A percentile compares a stretch with the other conserved stretches of the same genome.
phyloP scores from a whole-genome alignment of 75 land plant species.

The Picea glauca region DNA sequence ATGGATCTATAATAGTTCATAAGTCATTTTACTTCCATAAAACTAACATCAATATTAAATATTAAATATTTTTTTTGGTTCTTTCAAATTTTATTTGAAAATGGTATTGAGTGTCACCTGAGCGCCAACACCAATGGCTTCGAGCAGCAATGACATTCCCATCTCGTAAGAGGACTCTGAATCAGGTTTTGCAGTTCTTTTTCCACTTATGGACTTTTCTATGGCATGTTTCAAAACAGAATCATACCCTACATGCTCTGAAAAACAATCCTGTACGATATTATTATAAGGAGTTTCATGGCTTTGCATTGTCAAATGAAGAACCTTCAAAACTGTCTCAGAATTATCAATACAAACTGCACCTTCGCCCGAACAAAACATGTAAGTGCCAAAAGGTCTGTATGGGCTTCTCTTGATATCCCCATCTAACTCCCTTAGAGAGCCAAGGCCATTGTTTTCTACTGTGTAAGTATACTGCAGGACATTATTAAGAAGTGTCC shows the following conservation, averaged over 20 bases:
- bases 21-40: no score
- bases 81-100: no score
- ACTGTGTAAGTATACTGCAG: neutral
- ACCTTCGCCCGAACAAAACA: slow-evolving; percentile 35
- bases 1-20: no score
- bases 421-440: no score
- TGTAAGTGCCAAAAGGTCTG: slow-evolving; percentile 53
- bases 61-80: no score
- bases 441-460: no score
- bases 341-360: slow-evolving; percentile 33
- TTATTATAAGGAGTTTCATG: neutral
- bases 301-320: slow-evolving; percentile 19
- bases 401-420: slow-evolving; percentile 28
- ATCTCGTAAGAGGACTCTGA: neutral
- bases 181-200: neutral
- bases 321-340: slow-evolving; percentile 52
- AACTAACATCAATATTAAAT: no score
- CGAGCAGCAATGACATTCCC: neutral
- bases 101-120: neutral
- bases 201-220: neutral
- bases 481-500: neutral
- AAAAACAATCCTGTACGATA: neutral
- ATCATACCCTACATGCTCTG: neutral
- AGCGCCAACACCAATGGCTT: neutral
- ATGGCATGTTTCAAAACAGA: neutral